Evolutionary conservation across 1,284 basidiomycete species (phyloP).

Genomic region (Trametes polyzona): DNA sequence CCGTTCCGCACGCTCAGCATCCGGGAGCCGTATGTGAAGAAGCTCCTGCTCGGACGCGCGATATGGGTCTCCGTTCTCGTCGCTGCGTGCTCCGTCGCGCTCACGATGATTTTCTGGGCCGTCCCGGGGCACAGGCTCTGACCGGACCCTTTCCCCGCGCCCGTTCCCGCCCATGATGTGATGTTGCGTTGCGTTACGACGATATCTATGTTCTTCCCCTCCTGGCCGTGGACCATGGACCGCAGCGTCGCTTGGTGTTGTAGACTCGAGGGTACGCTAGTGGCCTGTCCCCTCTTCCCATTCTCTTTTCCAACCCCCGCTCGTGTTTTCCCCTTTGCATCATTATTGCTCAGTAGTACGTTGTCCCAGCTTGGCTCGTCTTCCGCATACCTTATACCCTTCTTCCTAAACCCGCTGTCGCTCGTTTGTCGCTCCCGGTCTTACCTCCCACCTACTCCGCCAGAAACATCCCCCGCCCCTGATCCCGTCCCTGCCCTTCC

Average conservation of each 20-base stretch:
- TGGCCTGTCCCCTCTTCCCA: neutral
- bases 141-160: slow-evolving; percentile 12
- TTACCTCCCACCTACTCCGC: slow-evolving; percentile 3
- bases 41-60: slow-evolving; percentile 84
- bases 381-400: slow-evolving; percentile 30
- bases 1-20: slow-evolving; percentile 92
- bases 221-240: slow-evolving; percentile 15
- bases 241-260: slow-evolving; percentile 8
- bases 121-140: slow-evolving; percentile 88
- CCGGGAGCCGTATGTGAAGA: slow-evolving; percentile 90
- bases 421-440: slow-evolving; percentile 25
- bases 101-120: slow-evolving; percentile 89
- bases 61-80: slow-evolving; percentile 83
- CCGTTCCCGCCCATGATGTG: neutral
- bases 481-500: slow-evolving; percentile 6
- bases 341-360: slow-evolving; percentile 24
- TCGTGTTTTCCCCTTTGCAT: slow-evolving; percentile 7
- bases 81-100: slow-evolving; percentile 67
- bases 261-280: slow-evolving; percentile 10
- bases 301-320: slow-evolving; percentile 2
- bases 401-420: slow-evolving; percentile 29
- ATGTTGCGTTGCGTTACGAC: slow-evolving; percentile 11
- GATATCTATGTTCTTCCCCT: slow-evolving; percentile 15
- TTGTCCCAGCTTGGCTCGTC: slow-evolving; percentile 21
- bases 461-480: slow-evolving; percentile 4